Evolutionary conservation across 78 protist genomes (phyloP).

Genomic region (Goniomonas avonlea): DNA sequence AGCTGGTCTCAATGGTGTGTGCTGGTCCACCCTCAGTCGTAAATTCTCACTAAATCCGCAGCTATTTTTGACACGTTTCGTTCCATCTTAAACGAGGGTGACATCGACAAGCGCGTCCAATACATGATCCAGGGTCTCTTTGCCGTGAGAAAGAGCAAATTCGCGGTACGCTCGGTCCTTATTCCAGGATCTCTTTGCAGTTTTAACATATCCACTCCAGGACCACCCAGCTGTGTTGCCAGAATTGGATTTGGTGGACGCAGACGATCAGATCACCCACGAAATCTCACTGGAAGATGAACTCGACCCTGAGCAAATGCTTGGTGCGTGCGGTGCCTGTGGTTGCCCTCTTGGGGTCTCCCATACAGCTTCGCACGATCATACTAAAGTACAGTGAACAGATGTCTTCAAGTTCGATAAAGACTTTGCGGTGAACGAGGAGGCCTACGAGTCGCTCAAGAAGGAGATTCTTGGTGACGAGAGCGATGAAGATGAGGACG

Average conservation of each 20-base stretch:
- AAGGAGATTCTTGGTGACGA: conserved; percentile 58
- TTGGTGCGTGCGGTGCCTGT: background rate
- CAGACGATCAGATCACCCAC: conserved; percentile 89
- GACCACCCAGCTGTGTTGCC: conserved; percentile 57
- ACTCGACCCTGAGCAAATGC: conserved; percentile 13
- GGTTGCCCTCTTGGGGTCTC: background rate
- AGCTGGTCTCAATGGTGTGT: conserved; percentile 27
- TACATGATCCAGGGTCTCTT: conserved; percentile 74
- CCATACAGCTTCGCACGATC: background rate
- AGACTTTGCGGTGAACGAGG: conserved; percentile 76
- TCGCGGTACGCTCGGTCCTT: no score
- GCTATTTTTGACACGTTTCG: conserved; percentile 73
- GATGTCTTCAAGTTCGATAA: conserved; percentile 80
- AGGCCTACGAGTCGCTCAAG: conserved; percentile 37
- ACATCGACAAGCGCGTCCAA: conserved; percentile 77
- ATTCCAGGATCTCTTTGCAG: conserved; percentile 54
- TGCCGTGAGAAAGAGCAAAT: conserved; percentile 20
- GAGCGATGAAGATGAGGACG: conserved; percentile 45
- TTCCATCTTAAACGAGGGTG: conserved; percentile 83
- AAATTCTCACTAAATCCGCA: background rate
- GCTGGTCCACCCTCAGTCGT: no score
- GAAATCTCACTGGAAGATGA: conserved; percentile 43
- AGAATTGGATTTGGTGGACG: conserved; percentile 87
- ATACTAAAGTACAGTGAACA: background rate
- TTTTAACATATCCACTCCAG: conserved; percentile 43